These are phyloP conservation scores for Eimeria tenella DNA, from an alignment of 169 alveolate species.

Conservation along the genomic window DNA sequence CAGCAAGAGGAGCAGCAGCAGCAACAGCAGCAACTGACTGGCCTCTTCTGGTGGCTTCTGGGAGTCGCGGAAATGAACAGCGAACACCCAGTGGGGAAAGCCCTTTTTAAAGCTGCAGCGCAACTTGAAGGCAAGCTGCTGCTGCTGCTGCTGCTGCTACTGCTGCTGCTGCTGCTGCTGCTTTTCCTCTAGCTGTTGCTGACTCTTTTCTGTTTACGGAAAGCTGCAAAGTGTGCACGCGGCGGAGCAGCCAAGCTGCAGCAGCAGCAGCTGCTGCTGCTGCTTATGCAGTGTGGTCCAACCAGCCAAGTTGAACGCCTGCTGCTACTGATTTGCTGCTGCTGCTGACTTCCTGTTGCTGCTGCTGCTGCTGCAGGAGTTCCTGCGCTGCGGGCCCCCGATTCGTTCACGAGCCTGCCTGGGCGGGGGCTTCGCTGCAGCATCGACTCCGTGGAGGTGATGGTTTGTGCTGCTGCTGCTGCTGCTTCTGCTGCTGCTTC, in stretches of 20 bases:
- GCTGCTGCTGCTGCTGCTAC: too few species aligned
- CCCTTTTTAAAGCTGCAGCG: neutral
- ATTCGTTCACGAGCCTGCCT: neutral
- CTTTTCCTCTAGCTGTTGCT: neutral
- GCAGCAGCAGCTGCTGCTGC: too few species aligned
- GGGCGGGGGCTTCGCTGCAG: neutral
- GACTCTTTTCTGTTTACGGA: neutral
- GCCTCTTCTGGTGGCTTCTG: slow-evolving; percentile 58
- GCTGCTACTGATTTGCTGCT: too few species aligned
- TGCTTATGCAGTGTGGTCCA: too few species aligned
- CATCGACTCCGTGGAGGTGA: neutral
- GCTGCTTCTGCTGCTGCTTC: too few species aligned
- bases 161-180: too few species aligned
- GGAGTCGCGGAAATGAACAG: slow-evolving; percentile 38
- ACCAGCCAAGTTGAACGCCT: too few species aligned
- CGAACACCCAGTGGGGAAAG: slow-evolving; percentile 71
- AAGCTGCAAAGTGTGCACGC: too few species aligned
- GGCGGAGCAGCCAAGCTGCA: too few species aligned
- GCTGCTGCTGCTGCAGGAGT: neutral
- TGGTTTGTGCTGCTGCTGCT: neutral
- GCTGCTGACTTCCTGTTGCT: neutral
- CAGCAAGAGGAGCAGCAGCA: neutral
- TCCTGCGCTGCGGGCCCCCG: neutral
- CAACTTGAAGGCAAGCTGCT: neutral
- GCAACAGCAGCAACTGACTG: neutral